Conservation (phyloP, 495 filamentous ascomycete species). For the Aspergillus bridgeri region DNA sequence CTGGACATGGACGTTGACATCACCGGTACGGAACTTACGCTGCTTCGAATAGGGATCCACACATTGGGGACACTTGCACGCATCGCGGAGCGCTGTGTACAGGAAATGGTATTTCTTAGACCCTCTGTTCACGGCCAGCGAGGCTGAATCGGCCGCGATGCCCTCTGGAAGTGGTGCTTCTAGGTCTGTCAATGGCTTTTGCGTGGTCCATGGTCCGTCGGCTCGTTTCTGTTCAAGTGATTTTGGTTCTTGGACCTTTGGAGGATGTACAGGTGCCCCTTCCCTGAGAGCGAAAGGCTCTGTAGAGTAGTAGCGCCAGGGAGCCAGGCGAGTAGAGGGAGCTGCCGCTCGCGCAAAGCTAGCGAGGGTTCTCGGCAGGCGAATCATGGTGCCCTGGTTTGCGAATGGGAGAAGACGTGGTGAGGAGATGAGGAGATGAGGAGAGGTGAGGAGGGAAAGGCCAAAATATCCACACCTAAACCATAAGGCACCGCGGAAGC, state of each 20-base stretch:
- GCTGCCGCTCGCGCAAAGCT: constrained; percentile 2
- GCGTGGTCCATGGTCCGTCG: too few species aligned
- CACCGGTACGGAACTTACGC: constrained; percentile 70
- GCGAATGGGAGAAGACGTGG: not conserved
- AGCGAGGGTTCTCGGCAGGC: constrained; percentile 2
- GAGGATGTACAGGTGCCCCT: too few species aligned
- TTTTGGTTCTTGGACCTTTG: too few species aligned
- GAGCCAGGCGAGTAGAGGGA: constrained; percentile 3
- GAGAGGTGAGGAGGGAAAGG: not conserved
- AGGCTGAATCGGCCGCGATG: not conserved
- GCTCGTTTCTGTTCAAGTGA: too few species aligned
- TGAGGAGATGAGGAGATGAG: not conserved
- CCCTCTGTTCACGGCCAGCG: not conserved
- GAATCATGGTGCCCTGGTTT: constrained; percentile 4
- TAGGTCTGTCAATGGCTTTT: too few species aligned
- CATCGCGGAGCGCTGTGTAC: constrained; percentile 59
- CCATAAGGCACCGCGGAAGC: too few species aligned
- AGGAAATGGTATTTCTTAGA: not conserved
- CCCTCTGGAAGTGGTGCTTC: not conserved
- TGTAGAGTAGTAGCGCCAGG: not conserved
- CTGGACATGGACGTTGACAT: constrained; percentile 58
- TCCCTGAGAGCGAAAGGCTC: not conserved
- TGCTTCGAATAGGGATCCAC: constrained; percentile 77
- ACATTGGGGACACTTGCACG: constrained; percentile 68
- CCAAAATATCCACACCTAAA: too few species aligned